Evolutionary conservation across 371 early-diverging fungal species (phyloP).

Genomic region (Mortierella sp.): DNA sequence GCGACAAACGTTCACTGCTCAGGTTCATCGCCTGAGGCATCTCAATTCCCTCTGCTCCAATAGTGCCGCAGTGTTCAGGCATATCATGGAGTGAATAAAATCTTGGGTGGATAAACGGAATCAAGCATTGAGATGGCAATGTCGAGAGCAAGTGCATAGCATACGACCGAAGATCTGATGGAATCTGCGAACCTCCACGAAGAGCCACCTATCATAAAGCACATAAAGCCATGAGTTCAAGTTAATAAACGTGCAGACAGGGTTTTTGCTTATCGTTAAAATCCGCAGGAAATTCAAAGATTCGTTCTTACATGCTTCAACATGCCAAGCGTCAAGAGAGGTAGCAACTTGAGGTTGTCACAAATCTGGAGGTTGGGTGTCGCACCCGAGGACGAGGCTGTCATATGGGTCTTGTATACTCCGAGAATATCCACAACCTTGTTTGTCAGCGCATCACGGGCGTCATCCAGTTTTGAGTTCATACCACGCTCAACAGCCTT

Average conservation of each 20-base stretch:
- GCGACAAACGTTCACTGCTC: conserved; percentile 86
- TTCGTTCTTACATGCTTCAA: conserved; percentile 74
- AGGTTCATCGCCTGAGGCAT: conserved; percentile 85
- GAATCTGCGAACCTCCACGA: conserved; percentile 76
- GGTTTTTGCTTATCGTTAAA: too few species aligned
- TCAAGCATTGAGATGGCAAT: conserved; percentile 82
- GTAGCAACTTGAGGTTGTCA: conserved; percentile 88
- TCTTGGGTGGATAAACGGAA: conserved; percentile 78
- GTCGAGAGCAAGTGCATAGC: conserved; percentile 81
- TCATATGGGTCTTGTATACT: conserved; percentile 86
- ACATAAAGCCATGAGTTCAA: not conserved
- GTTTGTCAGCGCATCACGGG: conserved; percentile 92
- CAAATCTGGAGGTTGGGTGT: conserved; percentile 85
- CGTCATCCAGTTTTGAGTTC: conserved; percentile 92
- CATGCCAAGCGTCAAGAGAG: conserved; percentile 84
- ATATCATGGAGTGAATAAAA: conserved; percentile 90
- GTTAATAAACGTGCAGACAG: too few species aligned
- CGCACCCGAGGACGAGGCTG: conserved; percentile 77
- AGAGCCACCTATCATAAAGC: conserved; percentile 60
- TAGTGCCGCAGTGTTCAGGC: conserved; percentile 74
- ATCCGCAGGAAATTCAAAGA: too few species aligned
- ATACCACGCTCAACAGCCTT: conserved; percentile 92
- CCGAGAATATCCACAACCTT: conserved; percentile 88
- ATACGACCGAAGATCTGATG: conserved; percentile 75
- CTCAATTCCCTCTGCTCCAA: conserved; percentile 67